These are phyloP conservation scores for Fusarium sp. DNA, from an alignment of 2,329 filamentous ascomycete species.

Conservation along the genomic window DNA sequence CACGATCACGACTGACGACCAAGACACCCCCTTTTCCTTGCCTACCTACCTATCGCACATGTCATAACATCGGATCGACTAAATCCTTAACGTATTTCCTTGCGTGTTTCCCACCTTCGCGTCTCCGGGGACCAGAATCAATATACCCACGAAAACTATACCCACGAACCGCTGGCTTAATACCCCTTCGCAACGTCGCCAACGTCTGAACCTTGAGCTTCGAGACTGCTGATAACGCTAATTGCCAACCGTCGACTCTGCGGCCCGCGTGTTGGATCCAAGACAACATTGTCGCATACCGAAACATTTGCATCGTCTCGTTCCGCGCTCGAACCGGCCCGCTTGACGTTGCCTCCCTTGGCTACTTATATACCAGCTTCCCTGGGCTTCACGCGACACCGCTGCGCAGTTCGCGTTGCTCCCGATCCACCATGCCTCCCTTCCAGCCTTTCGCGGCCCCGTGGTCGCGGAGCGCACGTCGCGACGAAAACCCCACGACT, in stretches of 20 bases:
- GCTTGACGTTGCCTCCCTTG: constrained; percentile 12
- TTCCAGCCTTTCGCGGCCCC: constrained; percentile 56
- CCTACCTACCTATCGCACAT: constrained; percentile 1
- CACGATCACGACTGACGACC: constrained; percentile 11
- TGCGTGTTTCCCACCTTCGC: constrained; percentile 13
- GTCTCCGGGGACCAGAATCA: constrained; percentile 15
- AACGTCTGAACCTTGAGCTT: constrained; percentile 1
- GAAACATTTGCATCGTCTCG: constrained; percentile 35
- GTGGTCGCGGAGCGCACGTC: constrained; percentile 55
- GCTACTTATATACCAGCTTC: constrained; percentile 29
- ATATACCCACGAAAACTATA: constrained; percentile 18
- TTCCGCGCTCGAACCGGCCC: constrained; percentile 21
- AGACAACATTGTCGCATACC: constrained; percentile 39
- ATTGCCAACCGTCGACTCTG: constrained; percentile 14
- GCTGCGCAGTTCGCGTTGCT: constrained; percentile 38
- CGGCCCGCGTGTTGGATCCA: constrained; percentile 27
- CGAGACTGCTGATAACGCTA: constrained; percentile 17
- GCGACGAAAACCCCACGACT: constrained; percentile 55
- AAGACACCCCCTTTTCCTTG: constrained; percentile 22
- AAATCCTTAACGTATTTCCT: constrained; percentile 14
- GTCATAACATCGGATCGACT: constrained; percentile 14
- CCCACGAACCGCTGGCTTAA: constrained; percentile 19
- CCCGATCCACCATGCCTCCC: constrained; percentile 52
- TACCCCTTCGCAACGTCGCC: not conserved
- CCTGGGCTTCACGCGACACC: constrained; percentile 19